Conservation (phyloP, 371 early-diverging fungal species). For the Mucor velutinosus region DNA sequence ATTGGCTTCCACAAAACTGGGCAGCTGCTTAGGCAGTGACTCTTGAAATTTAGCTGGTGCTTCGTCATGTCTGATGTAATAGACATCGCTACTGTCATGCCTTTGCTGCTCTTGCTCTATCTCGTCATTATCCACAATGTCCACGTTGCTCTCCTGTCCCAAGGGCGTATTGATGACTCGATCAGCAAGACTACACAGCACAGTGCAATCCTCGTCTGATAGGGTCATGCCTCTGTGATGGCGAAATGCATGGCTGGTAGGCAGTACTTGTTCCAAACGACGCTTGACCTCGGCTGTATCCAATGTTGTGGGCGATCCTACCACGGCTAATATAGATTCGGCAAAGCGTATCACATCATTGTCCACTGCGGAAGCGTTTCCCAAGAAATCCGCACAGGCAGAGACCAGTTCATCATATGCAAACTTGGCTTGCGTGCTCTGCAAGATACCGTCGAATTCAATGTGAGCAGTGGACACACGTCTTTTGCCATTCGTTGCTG, state of each 20-base stretch:
- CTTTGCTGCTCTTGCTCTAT: background rate
- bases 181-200: constrained; percentile 19
- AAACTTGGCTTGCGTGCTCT: constrained; percentile 1
- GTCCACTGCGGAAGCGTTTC: background rate
- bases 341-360: constrained; percentile 14
- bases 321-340: constrained; percentile 9
- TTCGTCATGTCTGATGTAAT: constrained; percentile 12
- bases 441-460: background rate
- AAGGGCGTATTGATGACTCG: background rate
- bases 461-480: background rate
- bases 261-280: constrained; percentile 22
- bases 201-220: constrained; percentile 11
- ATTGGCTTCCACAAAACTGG: constrained; percentile 15
- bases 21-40: constrained; percentile 12
- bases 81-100: background rate
- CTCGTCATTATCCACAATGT: constrained; percentile 18
- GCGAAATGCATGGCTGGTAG: background rate
- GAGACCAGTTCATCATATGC: constrained; percentile 19
- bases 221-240: constrained; percentile 16
- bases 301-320: constrained; percentile 11
- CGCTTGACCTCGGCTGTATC: constrained; percentile 20
- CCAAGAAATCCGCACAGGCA: constrained; percentile 11
- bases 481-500: background rate
- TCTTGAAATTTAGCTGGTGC: background rate
- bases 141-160: constrained; percentile 5